Evolutionary conservation across 2,329 filamentous ascomycete species (phyloP), one percentile per base, ranked within the genome.

Genomic region (Cordyceps tenuipes): DNA sequence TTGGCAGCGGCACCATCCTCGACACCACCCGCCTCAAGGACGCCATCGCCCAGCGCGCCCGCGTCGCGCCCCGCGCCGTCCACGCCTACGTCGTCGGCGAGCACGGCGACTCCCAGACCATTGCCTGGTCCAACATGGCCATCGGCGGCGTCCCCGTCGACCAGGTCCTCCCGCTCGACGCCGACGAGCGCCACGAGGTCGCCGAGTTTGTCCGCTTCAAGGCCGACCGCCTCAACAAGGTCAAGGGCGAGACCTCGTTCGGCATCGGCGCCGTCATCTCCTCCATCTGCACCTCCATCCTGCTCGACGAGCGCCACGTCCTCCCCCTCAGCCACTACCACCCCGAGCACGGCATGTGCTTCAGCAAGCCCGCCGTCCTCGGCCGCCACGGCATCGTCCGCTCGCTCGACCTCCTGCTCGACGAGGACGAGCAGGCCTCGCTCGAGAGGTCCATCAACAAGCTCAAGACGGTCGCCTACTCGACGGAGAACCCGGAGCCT

Each of bases 1-100:
- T 83, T 26, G 81, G 81, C 0, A 78, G 77, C 3, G 81, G 80
- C 12, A 83, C 81, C 0, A 78, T 76, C 63, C 72, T 82, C 3
- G 81, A 83, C 63, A 80, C 79, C 0, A 75, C 77, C 5, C 69
- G 81, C 26, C 67, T 83, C 50, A 74, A 76, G 19, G 76, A 77
- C 0, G 68, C 77, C 21, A 60, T 80, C 19, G 75, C 77, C 0
- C 65, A 68, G 3, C 63, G 65, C 3, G 51, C 54, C 8, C 26
- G 54, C 26, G 63, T 63, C 10, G 60, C 64, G 4, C 54, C 62
- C 6, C 60, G 63, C 36, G 60, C 54, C 5, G 61, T 68, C 10
- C 60, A 67, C 50, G 48, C 64, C 9, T 65, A 61, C 36, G 64
- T 68, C 3, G 51, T 68, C 8, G 67, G 67, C 13, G 63, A 65